phyloP scores from a whole-genome alignment of 176 grass and related monocot species.

The Echinochloa phyllopogon region DNA sequence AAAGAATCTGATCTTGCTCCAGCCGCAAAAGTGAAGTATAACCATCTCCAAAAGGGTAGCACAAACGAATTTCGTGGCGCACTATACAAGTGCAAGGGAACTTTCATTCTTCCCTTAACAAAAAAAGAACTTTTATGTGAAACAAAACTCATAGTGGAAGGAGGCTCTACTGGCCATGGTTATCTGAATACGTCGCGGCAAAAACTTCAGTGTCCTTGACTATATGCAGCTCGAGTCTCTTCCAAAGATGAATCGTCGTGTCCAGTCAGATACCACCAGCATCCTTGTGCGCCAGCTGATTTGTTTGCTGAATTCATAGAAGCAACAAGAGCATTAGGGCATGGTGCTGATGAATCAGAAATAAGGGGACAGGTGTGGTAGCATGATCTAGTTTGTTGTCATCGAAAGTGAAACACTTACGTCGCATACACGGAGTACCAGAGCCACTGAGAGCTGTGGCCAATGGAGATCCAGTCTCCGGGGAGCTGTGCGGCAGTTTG shows the following conservation, averaged over 20 bases:
- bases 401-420: conserved; percentile 47
- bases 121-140: conserved; percentile 41
- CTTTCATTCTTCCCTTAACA: conserved; percentile 45
- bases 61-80: conserved; percentile 45
- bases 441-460: conserved; percentile 91
- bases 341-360: conserved; percentile 2
- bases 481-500: conserved; percentile 93
- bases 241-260: conserved; percentile 76
- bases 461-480: conserved; percentile 94
- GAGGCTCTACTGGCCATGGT: conserved; percentile 32
- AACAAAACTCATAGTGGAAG: conserved; percentile 36
- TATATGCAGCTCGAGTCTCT: conserved; percentile 97
- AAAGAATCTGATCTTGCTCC: conserved; percentile 36
- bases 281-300: conserved; percentile 92
- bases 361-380: conserved; percentile 24
- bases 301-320: conserved; percentile 75
- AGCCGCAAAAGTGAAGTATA: conserved; percentile 37
- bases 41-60: conserved; percentile 21
- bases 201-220: conserved; percentile 42
- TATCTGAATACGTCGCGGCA: conserved; percentile 40
- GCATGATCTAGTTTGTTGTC: background rate
- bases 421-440: conserved; percentile 96
- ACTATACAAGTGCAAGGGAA: conserved; percentile 48
- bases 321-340: conserved; percentile 14
- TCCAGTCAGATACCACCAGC: conserved; percentile 89